phyloP scores from a whole-genome alignment of 2,329 filamentous ascomycete genomes.

The Lithohypha guttulata region DNA sequence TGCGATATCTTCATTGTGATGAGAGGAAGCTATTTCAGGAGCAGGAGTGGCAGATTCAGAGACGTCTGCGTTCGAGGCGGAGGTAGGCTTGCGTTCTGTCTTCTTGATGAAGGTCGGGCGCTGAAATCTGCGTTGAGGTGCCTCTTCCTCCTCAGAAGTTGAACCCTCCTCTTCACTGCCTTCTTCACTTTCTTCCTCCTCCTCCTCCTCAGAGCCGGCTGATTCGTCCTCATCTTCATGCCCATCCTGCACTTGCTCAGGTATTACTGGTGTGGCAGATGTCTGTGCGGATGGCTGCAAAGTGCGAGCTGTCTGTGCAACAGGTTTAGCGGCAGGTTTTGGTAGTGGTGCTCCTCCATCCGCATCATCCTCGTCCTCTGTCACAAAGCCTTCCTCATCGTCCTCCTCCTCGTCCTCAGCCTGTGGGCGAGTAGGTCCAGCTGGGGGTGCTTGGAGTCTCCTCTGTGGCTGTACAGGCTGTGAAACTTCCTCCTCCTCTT shows the following conservation, averaged over 20 bases:
- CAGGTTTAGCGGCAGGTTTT: slow-evolving; percentile 9
- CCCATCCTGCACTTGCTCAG: slow-evolving; percentile 21
- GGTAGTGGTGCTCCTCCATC: slow-evolving; percentile 7
- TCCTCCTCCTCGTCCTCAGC: slow-evolving; percentile 35
- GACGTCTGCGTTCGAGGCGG: slow-evolving; percentile 5
- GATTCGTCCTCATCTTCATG: slow-evolving; percentile 13
- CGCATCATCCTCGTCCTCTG: slow-evolving; percentile 39
- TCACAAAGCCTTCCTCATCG: slow-evolving; percentile 51
- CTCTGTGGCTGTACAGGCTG: slow-evolving; percentile 27
- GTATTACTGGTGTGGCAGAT: not conserved
- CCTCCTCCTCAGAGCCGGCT: slow-evolving; percentile 12
- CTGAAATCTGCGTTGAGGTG: slow-evolving; percentile 44
- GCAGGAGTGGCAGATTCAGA: slow-evolving; percentile 14
- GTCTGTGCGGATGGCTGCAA: not conserved
- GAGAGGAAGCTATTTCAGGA: slow-evolving; percentile 10
- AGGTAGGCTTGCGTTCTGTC: slow-evolving; percentile 40
- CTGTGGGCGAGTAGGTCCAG: slow-evolving; percentile 7
- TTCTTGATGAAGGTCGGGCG: slow-evolving; percentile 61
- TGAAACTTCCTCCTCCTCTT: slow-evolving; percentile 45
- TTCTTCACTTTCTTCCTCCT: slow-evolving; percentile 39
- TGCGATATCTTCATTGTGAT: slow-evolving; percentile 27
- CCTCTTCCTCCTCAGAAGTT: slow-evolving; percentile 47
- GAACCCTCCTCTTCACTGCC: slow-evolving; percentile 47
- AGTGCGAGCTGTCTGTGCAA: not conserved
- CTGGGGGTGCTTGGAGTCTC: slow-evolving; percentile 32